Evolutionary conservation across 352 stramenopile species (phyloP).

Genomic region (Pythium phragmitis): DNA sequence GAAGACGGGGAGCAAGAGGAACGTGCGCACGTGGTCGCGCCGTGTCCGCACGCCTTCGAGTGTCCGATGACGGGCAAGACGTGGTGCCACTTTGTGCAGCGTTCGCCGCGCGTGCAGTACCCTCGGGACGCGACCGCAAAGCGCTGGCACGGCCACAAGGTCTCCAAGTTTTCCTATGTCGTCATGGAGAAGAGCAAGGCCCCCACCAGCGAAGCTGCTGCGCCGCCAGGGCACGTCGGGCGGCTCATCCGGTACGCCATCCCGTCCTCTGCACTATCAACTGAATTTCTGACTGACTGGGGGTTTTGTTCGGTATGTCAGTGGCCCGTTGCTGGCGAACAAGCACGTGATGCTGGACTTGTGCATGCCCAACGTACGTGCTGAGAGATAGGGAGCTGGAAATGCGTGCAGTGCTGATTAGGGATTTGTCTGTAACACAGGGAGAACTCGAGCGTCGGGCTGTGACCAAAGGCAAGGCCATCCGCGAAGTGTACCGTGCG

Average conservation of each 20-base stretch:
- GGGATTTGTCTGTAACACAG: slow-evolving; percentile 28
- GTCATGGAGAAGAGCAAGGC: slow-evolving; percentile 69
- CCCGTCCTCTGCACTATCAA: neutral
- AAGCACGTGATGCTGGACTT: slow-evolving; percentile 82
- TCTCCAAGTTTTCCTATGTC: slow-evolving; percentile 87
- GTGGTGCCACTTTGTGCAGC: slow-evolving; percentile 88
- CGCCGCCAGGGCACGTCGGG: slow-evolving; percentile 33
- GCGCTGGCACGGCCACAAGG: slow-evolving; percentile 83
- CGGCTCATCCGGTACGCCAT: slow-evolving; percentile 57
- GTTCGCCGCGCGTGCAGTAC: slow-evolving; percentile 66
- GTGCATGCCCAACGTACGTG: slow-evolving; percentile 65
- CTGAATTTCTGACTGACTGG: neutral
- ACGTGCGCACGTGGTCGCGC: slow-evolving; percentile 55
- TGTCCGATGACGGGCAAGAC: slow-evolving; percentile 68
- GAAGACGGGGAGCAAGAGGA: slow-evolving; percentile 18
- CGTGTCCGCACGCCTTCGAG: slow-evolving; percentile 75
- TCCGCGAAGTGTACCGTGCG: slow-evolving; percentile 80
- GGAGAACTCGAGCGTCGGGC: slow-evolving; percentile 71
- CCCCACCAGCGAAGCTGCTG: slow-evolving; percentile 16
- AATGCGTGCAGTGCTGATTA: slow-evolving; percentile 1
- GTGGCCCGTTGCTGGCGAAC: slow-evolving; percentile 65
- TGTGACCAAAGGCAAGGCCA: slow-evolving; percentile 72
- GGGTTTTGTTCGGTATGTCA: slow-evolving; percentile 10
- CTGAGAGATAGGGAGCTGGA: neutral
- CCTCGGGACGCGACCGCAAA: slow-evolving; percentile 73